A percentile compares a stretch with the other conserved stretches of the same genome.
These are phyloP conservation scores for Xylaria hypoxylon DNA, from an alignment of 2,329 filamentous ascomycete genomes.

Conservation along the genomic window DNA sequence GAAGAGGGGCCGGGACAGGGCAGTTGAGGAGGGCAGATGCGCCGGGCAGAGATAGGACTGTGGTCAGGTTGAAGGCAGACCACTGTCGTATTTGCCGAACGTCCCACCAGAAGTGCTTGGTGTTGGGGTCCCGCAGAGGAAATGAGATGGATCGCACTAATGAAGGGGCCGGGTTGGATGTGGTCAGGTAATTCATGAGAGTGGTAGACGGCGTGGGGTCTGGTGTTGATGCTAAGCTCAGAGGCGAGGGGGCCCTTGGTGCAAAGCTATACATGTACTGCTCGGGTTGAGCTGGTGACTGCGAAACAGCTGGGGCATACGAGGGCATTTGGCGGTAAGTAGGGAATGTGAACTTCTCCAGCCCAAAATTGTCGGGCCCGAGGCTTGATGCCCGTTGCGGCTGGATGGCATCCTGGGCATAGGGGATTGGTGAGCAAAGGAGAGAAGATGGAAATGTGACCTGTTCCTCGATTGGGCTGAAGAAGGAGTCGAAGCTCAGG, in stretches of 20 bases:
- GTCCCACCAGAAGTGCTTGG: slow-evolving; percentile 96
- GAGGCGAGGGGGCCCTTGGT: slow-evolving; percentile 57
- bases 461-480: slow-evolving; percentile 51
- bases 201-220: slow-evolving; percentile 71
- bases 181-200: slow-evolving; percentile 81
- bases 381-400: slow-evolving; percentile 73
- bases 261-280: slow-evolving; percentile 62
- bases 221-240: slow-evolving; percentile 55
- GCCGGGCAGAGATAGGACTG: slow-evolving; percentile 78
- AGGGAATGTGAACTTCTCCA: slow-evolving; percentile 83
- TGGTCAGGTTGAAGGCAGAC: slow-evolving; percentile 79
- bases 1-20: slow-evolving; percentile 70
- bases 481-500: slow-evolving; percentile 58
- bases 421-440: slow-evolving; percentile 74
- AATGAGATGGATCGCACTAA: slow-evolving; percentile 84
- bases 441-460: slow-evolving; percentile 59
- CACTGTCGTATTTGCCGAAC: slow-evolving; percentile 87
- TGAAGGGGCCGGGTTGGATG: slow-evolving; percentile 82
- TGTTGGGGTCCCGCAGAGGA: slow-evolving; percentile 72
- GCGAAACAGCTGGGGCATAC: slow-evolving; percentile 55
- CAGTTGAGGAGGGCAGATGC: slow-evolving; percentile 79
- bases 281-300: slow-evolving; percentile 54
- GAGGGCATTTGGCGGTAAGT: slow-evolving; percentile 81
- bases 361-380: slow-evolving; percentile 72
- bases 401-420: slow-evolving; percentile 61